These are phyloP conservation scores for Albifimbria verrucaria DNA, from an alignment of 2,329 filamentous ascomycete genomes.

Conservation along the genomic window DNA sequence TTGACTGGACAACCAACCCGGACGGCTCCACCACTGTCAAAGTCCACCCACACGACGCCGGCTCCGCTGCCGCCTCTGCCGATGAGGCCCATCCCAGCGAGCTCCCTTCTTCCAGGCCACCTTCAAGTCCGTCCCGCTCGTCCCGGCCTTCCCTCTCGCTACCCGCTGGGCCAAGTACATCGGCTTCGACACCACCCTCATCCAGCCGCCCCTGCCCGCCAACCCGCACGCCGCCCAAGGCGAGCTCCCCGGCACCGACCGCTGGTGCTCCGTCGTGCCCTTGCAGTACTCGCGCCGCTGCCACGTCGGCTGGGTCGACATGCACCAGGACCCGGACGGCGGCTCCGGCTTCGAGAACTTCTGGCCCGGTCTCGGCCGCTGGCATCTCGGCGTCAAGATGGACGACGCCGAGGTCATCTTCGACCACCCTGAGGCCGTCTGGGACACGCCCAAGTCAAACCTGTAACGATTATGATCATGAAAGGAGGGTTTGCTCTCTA, in stretches of 20 bases:
- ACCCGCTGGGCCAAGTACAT: slow-evolving; percentile 33
- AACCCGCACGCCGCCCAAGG: slow-evolving; percentile 30
- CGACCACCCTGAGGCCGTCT: slow-evolving; percentile 21
- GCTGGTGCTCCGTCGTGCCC: slow-evolving; percentile 40
- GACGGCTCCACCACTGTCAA: slow-evolving; percentile 36
- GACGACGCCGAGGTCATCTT: slow-evolving; percentile 29
- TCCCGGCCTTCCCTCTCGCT: slow-evolving; percentile 42
- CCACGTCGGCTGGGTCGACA: slow-evolving; percentile 44
- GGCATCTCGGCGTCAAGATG: slow-evolving; percentile 40
- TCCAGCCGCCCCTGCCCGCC: slow-evolving; percentile 46
- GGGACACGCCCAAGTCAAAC: slow-evolving; percentile 22
- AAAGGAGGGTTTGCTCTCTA: too few species aligned
- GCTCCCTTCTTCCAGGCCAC: slow-evolving; percentile 44
- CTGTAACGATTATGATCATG: too few species aligned
- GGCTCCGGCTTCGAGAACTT: slow-evolving; percentile 34
- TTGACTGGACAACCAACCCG: slow-evolving; percentile 38
- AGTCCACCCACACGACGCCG: slow-evolving; percentile 42
- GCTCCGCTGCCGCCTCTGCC: slow-evolving; percentile 15
- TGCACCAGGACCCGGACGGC: slow-evolving; percentile 34
- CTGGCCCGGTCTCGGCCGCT: slow-evolving; percentile 43
- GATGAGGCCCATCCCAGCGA: slow-evolving; percentile 28
- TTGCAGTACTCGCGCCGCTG: slow-evolving; percentile 24
- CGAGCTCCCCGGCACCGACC: slow-evolving; percentile 43
- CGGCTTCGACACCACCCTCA: slow-evolving; percentile 39
- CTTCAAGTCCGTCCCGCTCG: slow-evolving; percentile 37